These are phyloP conservation scores for Euclidium syriacum DNA, from an alignment of 345 rosid genomes.

Conservation along the genomic window DNA sequence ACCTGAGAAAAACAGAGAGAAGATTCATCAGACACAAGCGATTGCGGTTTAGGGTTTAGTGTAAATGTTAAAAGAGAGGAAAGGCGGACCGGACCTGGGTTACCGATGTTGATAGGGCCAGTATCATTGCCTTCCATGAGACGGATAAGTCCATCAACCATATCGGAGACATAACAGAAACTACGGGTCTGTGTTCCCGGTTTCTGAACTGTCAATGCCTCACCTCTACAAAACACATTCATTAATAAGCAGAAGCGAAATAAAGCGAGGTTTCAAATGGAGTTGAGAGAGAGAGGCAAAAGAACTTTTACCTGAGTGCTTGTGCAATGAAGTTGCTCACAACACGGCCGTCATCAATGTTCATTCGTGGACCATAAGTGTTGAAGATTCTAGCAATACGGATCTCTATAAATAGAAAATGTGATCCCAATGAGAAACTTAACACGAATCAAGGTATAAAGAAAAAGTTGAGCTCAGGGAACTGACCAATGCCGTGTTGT, in stretches of 20 bases:
- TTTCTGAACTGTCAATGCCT: constrained; percentile 79
- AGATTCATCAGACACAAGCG: background rate
- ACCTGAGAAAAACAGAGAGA: constrained; percentile 36
- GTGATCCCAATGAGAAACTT: background rate
- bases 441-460: background rate
- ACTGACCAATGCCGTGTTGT: constrained; percentile 86
- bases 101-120: constrained; percentile 94
- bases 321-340: constrained; percentile 98
- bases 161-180: constrained; percentile 97
- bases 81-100: constrained; percentile 55
- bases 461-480: background rate
- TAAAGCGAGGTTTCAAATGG: too few relatives aligned
- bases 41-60: background rate
- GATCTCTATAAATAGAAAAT: constrained; percentile 45
- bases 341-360: constrained; percentile 96
- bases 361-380: constrained; percentile 97
- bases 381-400: constrained; percentile 96
- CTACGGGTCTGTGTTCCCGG: constrained; percentile 99
- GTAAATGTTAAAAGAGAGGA: background rate
- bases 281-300: too few relatives aligned
- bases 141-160: constrained; percentile 95
- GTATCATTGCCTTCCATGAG: constrained; percentile 93
- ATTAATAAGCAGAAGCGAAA: too few relatives aligned
- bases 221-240: constrained; percentile 50
- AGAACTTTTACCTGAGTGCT: constrained; percentile 74